These are phyloP conservation scores for Geum urbanum DNA, from an alignment of 306 rosid genomes.

Conservation along the genomic window DNA sequence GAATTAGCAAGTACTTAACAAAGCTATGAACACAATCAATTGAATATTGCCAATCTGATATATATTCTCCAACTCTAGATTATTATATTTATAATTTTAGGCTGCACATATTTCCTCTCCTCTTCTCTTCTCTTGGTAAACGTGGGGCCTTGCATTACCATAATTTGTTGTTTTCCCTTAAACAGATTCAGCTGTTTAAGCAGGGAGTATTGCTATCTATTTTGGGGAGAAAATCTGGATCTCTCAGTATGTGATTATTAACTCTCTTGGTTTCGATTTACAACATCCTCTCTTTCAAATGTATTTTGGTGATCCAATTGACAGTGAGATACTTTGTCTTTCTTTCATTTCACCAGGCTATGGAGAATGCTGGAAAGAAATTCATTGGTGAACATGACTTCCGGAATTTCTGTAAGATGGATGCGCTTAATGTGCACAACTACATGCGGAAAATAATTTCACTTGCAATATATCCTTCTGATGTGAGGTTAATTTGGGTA, in stretches of 20 bases:
- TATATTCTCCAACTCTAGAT: not conserved
- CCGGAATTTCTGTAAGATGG: slow-evolving; percentile 95
- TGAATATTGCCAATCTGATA: not conserved
- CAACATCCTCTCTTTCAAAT: not conserved
- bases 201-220: slow-evolving; percentile 84
- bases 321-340: slow-evolving; percentile 9
- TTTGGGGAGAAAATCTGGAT: slow-evolving; percentile 75
- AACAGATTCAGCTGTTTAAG: slow-evolving; percentile 90
- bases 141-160: slow-evolving; percentile 9
- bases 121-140: not conserved
- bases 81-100: not conserved
- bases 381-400: slow-evolving; percentile 87
- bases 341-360: slow-evolving; percentile 51
- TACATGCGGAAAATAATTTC: slow-evolving; percentile 53
- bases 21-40: slow-evolving; percentile 8
- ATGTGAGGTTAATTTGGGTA: slow-evolving; percentile 83
- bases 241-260: slow-evolving; percentile 41
- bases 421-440: slow-evolving; percentile 90
- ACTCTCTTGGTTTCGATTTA: slow-evolving; percentile 8
- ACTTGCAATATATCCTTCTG: slow-evolving; percentile 57
- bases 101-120: not conserved
- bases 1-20: not conserved
- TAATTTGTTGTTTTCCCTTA: slow-evolving; percentile 28
- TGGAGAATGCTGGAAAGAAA: slow-evolving; percentile 72
- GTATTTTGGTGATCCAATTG: slow-evolving; percentile 18